These are phyloP conservation scores for Sindora glabra DNA, from an alignment of 306 rosid species.

Conservation along the genomic window DNA sequence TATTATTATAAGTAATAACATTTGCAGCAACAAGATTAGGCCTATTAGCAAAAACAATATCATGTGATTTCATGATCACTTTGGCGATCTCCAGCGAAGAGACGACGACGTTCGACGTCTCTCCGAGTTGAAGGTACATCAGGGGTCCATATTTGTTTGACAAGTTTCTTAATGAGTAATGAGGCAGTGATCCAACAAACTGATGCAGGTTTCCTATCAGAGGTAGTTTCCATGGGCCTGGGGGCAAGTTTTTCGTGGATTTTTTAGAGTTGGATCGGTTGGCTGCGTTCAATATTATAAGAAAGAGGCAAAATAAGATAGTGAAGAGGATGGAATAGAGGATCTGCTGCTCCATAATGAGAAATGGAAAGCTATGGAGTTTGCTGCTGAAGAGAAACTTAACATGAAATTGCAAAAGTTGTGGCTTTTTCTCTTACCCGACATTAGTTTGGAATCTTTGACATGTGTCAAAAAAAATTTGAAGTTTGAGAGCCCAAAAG, in stretches of 20 bases:
- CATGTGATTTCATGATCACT: background rate
- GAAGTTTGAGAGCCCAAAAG: no score
- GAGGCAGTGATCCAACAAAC: background rate
- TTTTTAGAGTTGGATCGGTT: background rate
- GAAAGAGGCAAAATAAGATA: background rate
- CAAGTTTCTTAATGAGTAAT: background rate
- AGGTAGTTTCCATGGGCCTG: constrained; percentile 3
- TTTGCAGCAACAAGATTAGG: background rate
- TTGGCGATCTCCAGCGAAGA: constrained; percentile 4
- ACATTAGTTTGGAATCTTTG: no score
- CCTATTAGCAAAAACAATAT: background rate
- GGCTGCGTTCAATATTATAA: background rate
- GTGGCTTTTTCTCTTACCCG: no score
- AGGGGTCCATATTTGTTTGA: background rate
- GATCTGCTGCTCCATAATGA: background rate
- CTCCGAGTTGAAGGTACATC: background rate
- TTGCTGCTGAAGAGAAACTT: no score
- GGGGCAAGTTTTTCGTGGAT: background rate
- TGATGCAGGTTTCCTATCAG: background rate
- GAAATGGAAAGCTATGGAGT: background rate
- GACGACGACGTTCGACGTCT: background rate
- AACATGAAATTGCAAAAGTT: no score
- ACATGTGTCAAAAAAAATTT: no score
- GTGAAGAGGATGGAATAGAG: background rate
- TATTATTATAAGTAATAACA: background rate